Percentiles rank a stretch among this genome's conserved stretches.
Evolutionary conservation across 2,329 filamentous ascomycete species (phyloP).

Genomic region (Epichloe scottii): DNA sequence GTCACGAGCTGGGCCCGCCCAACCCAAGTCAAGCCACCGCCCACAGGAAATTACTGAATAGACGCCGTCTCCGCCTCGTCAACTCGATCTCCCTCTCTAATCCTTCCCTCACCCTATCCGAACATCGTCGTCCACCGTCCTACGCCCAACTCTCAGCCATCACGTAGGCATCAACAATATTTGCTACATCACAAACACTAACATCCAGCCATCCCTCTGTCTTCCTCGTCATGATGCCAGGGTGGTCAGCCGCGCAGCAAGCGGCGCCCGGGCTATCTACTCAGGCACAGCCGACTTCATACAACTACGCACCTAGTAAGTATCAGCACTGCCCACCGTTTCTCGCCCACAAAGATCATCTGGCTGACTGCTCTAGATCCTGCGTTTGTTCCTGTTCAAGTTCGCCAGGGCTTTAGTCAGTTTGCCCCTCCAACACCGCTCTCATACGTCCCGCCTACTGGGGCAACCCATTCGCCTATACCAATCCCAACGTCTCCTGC

Average conservation of each 20-base stretch:
- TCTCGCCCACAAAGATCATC: neutral
- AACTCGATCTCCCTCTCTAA: neutral
- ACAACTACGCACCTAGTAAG: slow-evolving; percentile 28
- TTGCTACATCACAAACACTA: slow-evolving; percentile 4
- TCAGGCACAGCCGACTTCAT: slow-evolving; percentile 21
- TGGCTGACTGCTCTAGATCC: slow-evolving; percentile 28
- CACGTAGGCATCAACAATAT: neutral
- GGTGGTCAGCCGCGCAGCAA: slow-evolving; percentile 25
- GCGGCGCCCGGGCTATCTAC: slow-evolving; percentile 29
- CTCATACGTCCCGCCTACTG: slow-evolving; percentile 16
- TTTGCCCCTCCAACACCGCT: slow-evolving; percentile 25
- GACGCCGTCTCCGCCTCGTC: neutral
- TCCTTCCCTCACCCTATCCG: neutral
- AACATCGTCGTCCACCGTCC: neutral
- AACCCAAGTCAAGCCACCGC: neutral
- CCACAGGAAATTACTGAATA: neutral
- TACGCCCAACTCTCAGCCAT: neutral
- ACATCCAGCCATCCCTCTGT: slow-evolving; percentile 2
- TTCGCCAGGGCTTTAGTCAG: slow-evolving; percentile 46
- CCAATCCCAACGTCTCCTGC: slow-evolving; percentile 17
- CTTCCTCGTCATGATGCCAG: slow-evolving; percentile 21
- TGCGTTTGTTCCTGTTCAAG: slow-evolving; percentile 49
- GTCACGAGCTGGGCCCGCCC: neutral
- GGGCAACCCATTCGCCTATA: slow-evolving; percentile 16
- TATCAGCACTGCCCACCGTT: slow-evolving; percentile 6